A percentile compares a stretch with the other conserved stretches of the same genome.
Evolutionary conservation across 108 stramenopile genomes (phyloP).

Genomic region (Thalassiosira profunda): DNA sequence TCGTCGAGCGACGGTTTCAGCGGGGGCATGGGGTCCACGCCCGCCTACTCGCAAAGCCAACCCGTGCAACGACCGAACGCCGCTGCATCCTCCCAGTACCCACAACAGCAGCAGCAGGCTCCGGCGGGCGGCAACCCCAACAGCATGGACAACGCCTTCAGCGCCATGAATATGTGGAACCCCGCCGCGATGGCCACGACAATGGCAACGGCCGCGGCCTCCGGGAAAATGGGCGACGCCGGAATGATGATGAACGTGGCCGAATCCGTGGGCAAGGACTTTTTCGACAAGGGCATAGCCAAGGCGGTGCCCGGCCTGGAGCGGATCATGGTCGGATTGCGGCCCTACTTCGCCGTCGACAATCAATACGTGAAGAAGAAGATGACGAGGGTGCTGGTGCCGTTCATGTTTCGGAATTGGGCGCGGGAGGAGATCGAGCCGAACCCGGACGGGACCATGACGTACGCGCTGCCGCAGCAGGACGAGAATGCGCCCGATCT

Average conservation of each 20-base stretch:
- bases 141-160: conserved; percentile 26
- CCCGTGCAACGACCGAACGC: conserved; percentile 13
- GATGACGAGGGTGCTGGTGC: conserved; percentile 88
- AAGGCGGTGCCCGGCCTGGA: conserved; percentile 86
- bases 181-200: conserved; percentile 59
- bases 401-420: conserved; percentile 89
- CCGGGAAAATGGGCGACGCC: conserved; percentile 28
- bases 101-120: conserved; percentile 34
- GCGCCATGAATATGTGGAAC: conserved; percentile 57
- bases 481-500: conserved; percentile 98
- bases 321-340: conserved; percentile 65
- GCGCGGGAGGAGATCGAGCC: conserved; percentile 53
- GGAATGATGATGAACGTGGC: conserved; percentile 61
- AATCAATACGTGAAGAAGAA: conserved; percentile 94
- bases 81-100: conserved; percentile 17
- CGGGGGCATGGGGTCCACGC: conserved; percentile 41
- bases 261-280: conserved; percentile 57
- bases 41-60: conserved; percentile 34
- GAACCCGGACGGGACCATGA: conserved; percentile 15
- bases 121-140: conserved; percentile 27
- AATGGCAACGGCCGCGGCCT: conserved; percentile 43
- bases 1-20: conserved; percentile 31
- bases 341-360: conserved; percentile 96
- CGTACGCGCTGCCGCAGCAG: conserved; percentile 78
- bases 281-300: conserved; percentile 50